A percentile compares a stretch with the other conserved stretches of the same genome.
phyloP scores from a whole-genome alignment of 2,329 filamentous ascomycete species.

The Botrytis cinerea region DNA sequence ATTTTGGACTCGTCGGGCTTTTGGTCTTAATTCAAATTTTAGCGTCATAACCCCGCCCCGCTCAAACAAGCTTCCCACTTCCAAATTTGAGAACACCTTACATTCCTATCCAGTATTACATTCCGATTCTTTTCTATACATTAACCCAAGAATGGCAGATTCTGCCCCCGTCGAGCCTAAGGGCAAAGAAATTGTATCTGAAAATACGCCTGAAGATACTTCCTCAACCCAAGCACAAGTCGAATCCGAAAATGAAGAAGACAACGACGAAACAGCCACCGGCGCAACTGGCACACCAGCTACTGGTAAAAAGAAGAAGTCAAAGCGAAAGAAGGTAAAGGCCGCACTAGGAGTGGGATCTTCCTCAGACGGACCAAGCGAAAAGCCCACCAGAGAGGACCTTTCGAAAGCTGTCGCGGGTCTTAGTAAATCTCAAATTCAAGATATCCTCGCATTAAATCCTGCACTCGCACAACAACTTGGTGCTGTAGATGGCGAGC shows the following conservation, averaged over 20 bases:
- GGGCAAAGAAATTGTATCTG: constrained; percentile 47
- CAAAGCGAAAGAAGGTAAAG: constrained; percentile 63
- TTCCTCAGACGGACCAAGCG: constrained; percentile 32
- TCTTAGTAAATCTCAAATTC: constrained; percentile 58
- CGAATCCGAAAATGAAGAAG: constrained; percentile 52
- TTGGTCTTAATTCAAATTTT: constrained; percentile 2
- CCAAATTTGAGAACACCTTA: constrained; percentile 2
- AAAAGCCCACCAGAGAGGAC: constrained; percentile 50
- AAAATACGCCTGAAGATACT: constrained; percentile 29
- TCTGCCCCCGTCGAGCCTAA: constrained; percentile 61
- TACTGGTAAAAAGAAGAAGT: constrained; percentile 60
- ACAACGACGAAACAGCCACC: constrained; percentile 40
- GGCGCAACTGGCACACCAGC: constrained; percentile 37
- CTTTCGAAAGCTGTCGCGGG: constrained; percentile 47
- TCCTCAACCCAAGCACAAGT: constrained; percentile 41
- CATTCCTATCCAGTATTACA: neutral
- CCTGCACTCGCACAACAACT: constrained; percentile 68
- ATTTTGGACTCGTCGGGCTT: neutral
- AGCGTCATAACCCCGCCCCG: constrained; percentile 19
- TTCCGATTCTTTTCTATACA: neutral
- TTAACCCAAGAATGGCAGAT: constrained; percentile 49
- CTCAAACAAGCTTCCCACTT: constrained; percentile 17
- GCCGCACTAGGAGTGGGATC: constrained; percentile 39
- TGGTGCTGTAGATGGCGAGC: constrained; percentile 43
- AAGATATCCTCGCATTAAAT: constrained; percentile 70